phyloP scores from a whole-genome alignment of 1,284 basidiomycete genomes.

The Porogramme epimiltina region DNA sequence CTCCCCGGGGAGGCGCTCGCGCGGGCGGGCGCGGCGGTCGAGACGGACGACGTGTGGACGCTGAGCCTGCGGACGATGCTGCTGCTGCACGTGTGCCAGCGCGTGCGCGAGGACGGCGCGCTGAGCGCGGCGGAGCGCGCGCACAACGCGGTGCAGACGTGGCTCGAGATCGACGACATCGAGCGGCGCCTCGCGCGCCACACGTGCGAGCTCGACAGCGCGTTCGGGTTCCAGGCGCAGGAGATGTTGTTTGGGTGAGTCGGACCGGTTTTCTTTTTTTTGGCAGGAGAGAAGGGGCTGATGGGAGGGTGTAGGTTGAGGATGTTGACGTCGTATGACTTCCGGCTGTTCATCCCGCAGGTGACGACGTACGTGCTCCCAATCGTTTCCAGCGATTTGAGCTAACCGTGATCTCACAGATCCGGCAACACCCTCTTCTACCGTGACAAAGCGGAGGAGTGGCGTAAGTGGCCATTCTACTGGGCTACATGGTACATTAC shows the following conservation, averaged over 20 bases:
- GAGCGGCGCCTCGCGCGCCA: conserved; percentile 63
- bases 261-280: neutral
- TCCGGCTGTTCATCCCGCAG: conserved; percentile 60
- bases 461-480: conserved; percentile 51
- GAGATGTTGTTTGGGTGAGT: conserved; percentile 76
- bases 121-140: conserved; percentile 51
- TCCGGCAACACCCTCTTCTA: conserved; percentile 45
- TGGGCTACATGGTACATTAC: no score
- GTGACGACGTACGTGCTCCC: conserved; percentile 49
- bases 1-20: conserved; percentile 63
- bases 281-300: neutral
- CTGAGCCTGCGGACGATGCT: conserved; percentile 65
- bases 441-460: conserved; percentile 67
- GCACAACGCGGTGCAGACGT: conserved; percentile 64
- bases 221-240: conserved; percentile 65
- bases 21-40: conserved; percentile 21
- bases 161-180: conserved; percentile 68
- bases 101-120: conserved; percentile 47
- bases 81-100: conserved; percentile 68
- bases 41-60: conserved; percentile 70
- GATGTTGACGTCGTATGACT: conserved; percentile 68
- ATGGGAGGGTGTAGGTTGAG: conserved; percentile 48
- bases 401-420: conserved; percentile 28
- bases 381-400: neutral
- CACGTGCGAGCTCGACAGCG: conserved; percentile 61